phyloP scores from a whole-genome alignment of 108 stramenopile species.

The Skeletonema potamos region DNA sequence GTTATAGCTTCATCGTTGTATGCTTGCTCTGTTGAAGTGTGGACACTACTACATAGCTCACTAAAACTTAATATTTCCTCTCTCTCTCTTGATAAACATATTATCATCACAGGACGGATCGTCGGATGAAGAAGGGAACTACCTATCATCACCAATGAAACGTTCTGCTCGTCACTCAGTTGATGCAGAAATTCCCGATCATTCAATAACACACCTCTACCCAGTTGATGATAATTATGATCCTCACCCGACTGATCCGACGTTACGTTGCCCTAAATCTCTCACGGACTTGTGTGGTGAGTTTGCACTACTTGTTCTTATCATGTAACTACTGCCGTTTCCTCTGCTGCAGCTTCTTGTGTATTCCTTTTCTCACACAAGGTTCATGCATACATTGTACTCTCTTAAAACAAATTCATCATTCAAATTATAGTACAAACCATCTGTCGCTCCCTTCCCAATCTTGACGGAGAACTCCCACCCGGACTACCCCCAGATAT shows the following conservation, averaged over 20 bases:
- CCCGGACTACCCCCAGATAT: constrained; percentile 78
- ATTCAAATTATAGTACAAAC: neutral
- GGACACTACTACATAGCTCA: neutral
- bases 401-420: too few species aligned
- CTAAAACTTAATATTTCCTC: neutral
- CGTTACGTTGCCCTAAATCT: constrained; percentile 66
- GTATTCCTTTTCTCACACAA: neutral
- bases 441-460: constrained; percentile 69
- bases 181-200: constrained; percentile 56
- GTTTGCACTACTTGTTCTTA: neutral
- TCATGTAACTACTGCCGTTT: too few species aligned
- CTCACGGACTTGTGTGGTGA: constrained; percentile 71
- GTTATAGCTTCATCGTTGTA: neutral
- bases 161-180: constrained; percentile 63
- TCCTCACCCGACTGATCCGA: constrained; percentile 33
- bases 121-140: constrained; percentile 9
- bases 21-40: neutral
- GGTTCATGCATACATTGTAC: too few species aligned
- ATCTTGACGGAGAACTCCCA: constrained; percentile 66
- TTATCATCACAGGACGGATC: constrained; percentile 29
- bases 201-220: constrained; percentile 62
- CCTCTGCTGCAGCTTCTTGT: neutral
- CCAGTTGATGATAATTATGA: constrained; percentile 68
- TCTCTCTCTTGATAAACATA: neutral
- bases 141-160: constrained; percentile 12